Evolutionary conservation across 164 flowering plant genomes (phyloP).

Genomic region (Magnolia kwangsiensis): DNA sequence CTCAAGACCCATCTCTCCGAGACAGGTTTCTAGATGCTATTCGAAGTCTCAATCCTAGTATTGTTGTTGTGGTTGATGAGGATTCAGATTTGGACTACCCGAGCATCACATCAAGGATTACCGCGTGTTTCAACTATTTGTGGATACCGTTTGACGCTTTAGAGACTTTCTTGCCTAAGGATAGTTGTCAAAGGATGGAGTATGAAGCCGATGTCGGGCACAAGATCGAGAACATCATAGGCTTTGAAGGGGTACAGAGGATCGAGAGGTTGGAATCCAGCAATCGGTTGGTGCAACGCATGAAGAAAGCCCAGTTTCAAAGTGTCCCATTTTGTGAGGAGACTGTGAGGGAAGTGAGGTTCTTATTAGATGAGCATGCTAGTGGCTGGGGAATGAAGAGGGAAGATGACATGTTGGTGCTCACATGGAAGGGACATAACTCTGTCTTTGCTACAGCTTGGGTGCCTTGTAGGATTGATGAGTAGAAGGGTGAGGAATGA

Average conservation of each 20-base stretch:
- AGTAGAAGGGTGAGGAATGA: background rate
- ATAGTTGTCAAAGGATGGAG: conserved; percentile 56
- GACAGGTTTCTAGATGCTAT: conserved; percentile 48
- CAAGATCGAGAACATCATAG: conserved; percentile 69
- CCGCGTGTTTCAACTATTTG: conserved; percentile 59
- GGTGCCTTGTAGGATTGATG: conserved; percentile 22
- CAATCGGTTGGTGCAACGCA: conserved; percentile 33
- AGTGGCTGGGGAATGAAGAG: conserved; percentile 92
- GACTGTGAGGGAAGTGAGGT: conserved; percentile 50
- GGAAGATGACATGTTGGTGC: conserved; percentile 64
- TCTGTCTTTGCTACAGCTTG: conserved; percentile 77
- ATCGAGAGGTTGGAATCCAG: conserved; percentile 63
- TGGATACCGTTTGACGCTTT: conserved; percentile 85
- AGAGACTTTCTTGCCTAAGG: conserved; percentile 76
- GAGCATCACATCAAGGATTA: conserved; percentile 56
- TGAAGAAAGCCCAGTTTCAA: conserved; percentile 38
- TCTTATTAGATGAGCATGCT: conserved; percentile 70
- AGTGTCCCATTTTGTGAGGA: conserved; percentile 60
- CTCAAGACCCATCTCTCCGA: conserved; percentile 23
- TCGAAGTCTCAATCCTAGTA: conserved; percentile 45
- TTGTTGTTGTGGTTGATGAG: conserved; percentile 59
- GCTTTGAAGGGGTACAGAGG: conserved; percentile 58
- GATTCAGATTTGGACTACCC: conserved; percentile 51
- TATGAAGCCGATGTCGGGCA: conserved; percentile 68
- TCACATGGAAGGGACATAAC: conserved; percentile 88